Evolutionary conservation across 495 filamentous ascomycete species (phyloP).

Genomic region (Aspergillus diversus): DNA sequence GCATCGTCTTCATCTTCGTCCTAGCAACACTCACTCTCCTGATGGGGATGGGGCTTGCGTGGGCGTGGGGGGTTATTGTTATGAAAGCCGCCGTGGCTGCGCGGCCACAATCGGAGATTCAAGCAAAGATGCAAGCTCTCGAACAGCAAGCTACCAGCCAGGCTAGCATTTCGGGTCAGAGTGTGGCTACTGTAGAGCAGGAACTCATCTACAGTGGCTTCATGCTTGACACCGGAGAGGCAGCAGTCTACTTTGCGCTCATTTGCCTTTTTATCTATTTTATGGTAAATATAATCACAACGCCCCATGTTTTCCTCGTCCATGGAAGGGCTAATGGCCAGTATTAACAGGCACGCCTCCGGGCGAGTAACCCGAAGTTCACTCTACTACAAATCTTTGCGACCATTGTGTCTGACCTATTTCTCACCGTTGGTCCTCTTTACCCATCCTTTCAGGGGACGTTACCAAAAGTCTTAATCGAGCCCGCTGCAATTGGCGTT

Average conservation of each 20-base stretch:
- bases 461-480: slow-evolving; percentile 18
- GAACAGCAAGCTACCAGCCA: slow-evolving; percentile 17
- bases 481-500: slow-evolving; percentile 25
- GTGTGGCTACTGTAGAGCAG: slow-evolving; percentile 3
- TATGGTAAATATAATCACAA: neutral
- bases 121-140: slow-evolving; percentile 15
- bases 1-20: slow-evolving; percentile 27
- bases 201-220: slow-evolving; percentile 25
- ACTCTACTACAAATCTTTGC: slow-evolving; percentile 24
- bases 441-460: slow-evolving; percentile 23
- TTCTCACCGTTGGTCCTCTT: slow-evolving; percentile 21
- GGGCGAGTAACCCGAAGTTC: slow-evolving; percentile 26
- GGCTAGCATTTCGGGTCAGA: slow-evolving; percentile 15
- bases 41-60: slow-evolving; percentile 27
- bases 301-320: too few relatives aligned
- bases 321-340: too few relatives aligned
- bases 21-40: slow-evolving; percentile 23
- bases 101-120: slow-evolving; percentile 18
- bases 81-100: slow-evolving; percentile 31
- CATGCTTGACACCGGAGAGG: slow-evolving; percentile 30
- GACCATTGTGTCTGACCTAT: slow-evolving; percentile 28
- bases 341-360: slow-evolving; percentile 12
- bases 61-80: slow-evolving; percentile 29
- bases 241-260: slow-evolving; percentile 24
- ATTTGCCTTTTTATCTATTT: slow-evolving; percentile 27